Conservation (phyloP, 1,284 basidiomycete genomes). For the Hypsizygus ulmarius region DNA sequence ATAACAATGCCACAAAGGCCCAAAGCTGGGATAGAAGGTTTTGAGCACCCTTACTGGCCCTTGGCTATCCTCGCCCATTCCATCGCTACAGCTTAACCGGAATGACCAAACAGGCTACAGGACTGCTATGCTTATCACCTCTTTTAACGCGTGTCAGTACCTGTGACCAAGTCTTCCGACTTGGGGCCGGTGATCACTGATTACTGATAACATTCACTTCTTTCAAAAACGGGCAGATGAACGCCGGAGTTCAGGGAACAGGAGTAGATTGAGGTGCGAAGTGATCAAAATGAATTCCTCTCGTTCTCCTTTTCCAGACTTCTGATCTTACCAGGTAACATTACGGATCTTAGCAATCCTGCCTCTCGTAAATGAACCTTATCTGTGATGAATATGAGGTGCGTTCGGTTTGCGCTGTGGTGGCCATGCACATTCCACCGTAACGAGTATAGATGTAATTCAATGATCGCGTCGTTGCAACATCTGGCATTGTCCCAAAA, state of each 20-base stretch:
- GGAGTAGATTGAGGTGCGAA: constrained; percentile 2
- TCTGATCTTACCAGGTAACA: background rate
- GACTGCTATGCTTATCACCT: no score
- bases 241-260: no score
- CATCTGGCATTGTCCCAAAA: background rate
- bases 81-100: background rate
- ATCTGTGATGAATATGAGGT: no score
- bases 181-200: no score
- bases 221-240: no score
- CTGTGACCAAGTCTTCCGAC: no score
- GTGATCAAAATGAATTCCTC: background rate
- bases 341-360: no score
- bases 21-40: background rate
- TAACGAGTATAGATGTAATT: background rate
- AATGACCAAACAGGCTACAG: background rate
- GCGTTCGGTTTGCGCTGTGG: no score
- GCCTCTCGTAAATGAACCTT: background rate
- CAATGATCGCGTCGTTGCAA: background rate
- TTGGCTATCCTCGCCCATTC: no score
- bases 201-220: no score
- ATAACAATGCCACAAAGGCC: constrained; percentile 23
- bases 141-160: no score
- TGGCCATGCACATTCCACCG: background rate
- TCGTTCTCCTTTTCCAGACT: constrained; percentile 1
- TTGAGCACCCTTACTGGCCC: no score